Evolutionary conservation across 768 basidiomycete species (phyloP), one percentile per base, ranked within the genome.

Genomic region (Lentinula guzmanii): DNA sequence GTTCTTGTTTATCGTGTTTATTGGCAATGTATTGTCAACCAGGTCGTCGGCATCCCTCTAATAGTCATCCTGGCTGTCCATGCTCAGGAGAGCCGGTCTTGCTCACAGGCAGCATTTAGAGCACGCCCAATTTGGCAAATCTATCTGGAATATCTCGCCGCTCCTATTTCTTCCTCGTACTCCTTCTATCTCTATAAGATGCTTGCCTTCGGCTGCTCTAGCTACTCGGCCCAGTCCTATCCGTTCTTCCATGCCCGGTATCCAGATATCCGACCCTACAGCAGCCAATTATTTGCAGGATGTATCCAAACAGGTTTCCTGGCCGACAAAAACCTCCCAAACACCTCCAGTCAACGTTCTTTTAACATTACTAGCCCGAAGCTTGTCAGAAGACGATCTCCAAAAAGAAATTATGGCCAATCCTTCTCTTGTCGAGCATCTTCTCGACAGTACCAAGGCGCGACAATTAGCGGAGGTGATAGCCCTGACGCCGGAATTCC

Each of bases 11-110:
- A 28, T 56, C 39, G 39, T 16, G 52, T 57, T 10, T 18, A 57
- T 13, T 45, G 10, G 9, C 37, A 34, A 34, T 34, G 18, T 50
- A 9, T 50, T 50, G 48, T 21, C 51, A n/a, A 41, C 33, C 51
- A 52, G 53, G 52, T 61, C 35, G 13, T 61, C 35, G 52, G 43
- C 45, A 37, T 60, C 28, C 48, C 9, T 60, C 51, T 68, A 65
- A 68, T 68, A 66, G 67, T 64, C 72, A 61, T 65, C 67, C 79
- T 78, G 79, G 77, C 81, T 84, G 85, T 85, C 83, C 83, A 90
- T 90, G 87, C 86, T 85, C 75, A 84, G 81, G 83, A 82, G 82
- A 76, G 79, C 76, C 70, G 72, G 78, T 69, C 76, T 80, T 74
- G 74, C 78, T 72, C 77, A 74, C 76, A 82, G 81, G 75, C 79